phyloP scores from a whole-genome alignment of 2,329 filamentous ascomycete species.

The Trichoderma hamatum region DNA sequence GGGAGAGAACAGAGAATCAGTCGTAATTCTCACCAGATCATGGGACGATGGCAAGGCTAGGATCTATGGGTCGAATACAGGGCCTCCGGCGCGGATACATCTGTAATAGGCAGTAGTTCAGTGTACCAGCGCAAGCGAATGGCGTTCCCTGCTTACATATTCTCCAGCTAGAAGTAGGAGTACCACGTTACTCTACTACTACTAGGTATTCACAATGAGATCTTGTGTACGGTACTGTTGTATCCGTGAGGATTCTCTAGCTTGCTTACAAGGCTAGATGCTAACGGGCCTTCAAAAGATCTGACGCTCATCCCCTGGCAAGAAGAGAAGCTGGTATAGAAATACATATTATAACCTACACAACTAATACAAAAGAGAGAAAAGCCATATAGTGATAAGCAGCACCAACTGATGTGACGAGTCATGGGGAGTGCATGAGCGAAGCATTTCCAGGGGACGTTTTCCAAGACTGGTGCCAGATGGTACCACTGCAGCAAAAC shows the following conservation, averaged over 20 bases:
- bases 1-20: background rate
- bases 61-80: background rate
- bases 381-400: background rate
- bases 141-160: background rate
- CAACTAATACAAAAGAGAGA: background rate
- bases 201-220: background rate
- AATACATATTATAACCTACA: background rate
- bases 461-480: background rate
- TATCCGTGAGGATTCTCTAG: background rate
- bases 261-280: background rate
- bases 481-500: background rate
- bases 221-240: background rate
- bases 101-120: background rate
- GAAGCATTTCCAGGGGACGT: background rate
- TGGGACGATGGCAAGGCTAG: background rate
- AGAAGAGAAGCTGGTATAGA: background rate
- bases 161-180: background rate
- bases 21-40: background rate
- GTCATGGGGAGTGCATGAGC: background rate
- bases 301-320: background rate
- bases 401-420: background rate
- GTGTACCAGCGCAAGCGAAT: background rate
- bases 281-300: background rate
- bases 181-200: background rate
- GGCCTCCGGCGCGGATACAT: background rate